Evolutionary conservation across 2,329 filamentous ascomycete species (phyloP).

Genomic region (Pyrenochaeta sp.): DNA sequence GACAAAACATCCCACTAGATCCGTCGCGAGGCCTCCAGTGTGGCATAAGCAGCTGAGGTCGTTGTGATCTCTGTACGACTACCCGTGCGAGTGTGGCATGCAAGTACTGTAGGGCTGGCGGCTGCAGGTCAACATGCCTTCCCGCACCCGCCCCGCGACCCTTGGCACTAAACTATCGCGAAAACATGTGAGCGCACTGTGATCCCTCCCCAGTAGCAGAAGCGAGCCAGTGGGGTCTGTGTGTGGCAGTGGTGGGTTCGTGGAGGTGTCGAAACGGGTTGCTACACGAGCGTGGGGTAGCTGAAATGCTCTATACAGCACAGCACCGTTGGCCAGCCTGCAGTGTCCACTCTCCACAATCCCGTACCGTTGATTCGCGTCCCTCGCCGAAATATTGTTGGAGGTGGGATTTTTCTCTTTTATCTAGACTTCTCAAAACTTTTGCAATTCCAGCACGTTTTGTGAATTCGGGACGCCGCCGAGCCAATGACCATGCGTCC

Average conservation of each 20-base stretch:
- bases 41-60: conserved; percentile 21
- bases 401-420: conserved; percentile 22
- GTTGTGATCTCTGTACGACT: conserved; percentile 15
- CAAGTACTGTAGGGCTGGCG: conserved; percentile 16
- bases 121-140: conserved; percentile 31
- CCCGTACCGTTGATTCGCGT: conserved; percentile 3
- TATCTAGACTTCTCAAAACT: conserved; percentile 31
- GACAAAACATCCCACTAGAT: conserved; percentile 4
- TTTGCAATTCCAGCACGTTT: conserved; percentile 28
- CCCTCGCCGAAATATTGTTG: conserved; percentile 2
- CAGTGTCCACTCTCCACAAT: conserved; percentile 14
- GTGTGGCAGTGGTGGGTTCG: conserved; percentile 22
- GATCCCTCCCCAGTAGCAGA: conserved; percentile 10
- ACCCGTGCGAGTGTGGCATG: conserved; percentile 19
- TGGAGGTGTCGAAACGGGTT: conserved; percentile 19
- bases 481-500: conserved; percentile 32
- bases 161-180: conserved; percentile 29
- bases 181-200: conserved; percentile 30
- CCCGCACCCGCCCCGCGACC: conserved; percentile 28
- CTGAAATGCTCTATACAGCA: conserved; percentile 6
- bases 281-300: conserved; percentile 32
- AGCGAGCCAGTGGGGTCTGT: conserved; percentile 27
- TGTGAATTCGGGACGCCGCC: conserved; percentile 19
- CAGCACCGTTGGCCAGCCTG: conserved; percentile 9
- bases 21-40: conserved; percentile 2